Percentiles rank a stretch among this genome's conserved stretches.
These are phyloP conservation scores for Emericellopsis atlantica DNA, from an alignment of 2,329 filamentous ascomycete species.

Conservation along the genomic window DNA sequence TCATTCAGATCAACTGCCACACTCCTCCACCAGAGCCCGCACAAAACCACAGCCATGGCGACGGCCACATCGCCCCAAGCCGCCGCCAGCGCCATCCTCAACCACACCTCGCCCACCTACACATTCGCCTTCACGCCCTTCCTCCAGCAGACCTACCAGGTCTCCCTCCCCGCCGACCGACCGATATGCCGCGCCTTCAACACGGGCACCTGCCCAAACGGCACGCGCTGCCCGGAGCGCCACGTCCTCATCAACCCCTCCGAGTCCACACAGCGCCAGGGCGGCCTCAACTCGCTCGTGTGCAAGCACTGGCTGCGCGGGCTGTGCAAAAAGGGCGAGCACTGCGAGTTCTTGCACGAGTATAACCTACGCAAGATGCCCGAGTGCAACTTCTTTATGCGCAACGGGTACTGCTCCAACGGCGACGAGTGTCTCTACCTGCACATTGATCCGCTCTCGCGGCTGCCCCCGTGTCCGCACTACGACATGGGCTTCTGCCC, in stretches of 20 bases:
- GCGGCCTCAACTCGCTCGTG: constrained; percentile 68
- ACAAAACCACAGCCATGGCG: constrained; percentile 11
- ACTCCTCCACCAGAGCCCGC: neutral
- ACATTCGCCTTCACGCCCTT: constrained; percentile 80
- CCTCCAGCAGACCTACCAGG: constrained; percentile 70
- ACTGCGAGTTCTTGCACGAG: constrained; percentile 96
- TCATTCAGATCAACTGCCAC: neutral
- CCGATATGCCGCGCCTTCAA: constrained; percentile 80
- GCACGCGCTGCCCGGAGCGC: constrained; percentile 73
- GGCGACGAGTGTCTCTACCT: constrained; percentile 94
- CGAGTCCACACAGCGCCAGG: constrained; percentile 16
- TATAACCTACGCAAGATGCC: constrained; percentile 98
- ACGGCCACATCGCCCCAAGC: constrained; percentile 12
- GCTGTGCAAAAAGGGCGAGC: constrained; percentile 93
- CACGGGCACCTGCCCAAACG: constrained; percentile 76
- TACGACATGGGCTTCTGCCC: constrained; percentile 95
- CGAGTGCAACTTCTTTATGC: constrained; percentile 92
- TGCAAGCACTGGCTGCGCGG: constrained; percentile 99
- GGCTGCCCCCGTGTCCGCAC: constrained; percentile 71
- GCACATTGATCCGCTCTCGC: constrained; percentile 73
- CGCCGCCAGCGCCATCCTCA: constrained; percentile 34
- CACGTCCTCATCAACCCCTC: constrained; percentile 33
- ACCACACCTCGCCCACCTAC: constrained; percentile 43
- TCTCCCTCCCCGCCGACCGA: constrained; percentile 66
- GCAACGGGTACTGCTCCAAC: constrained; percentile 90